Conservation (phyloP, 208 protist genomes). For the Phytomonas sp. region DNA sequence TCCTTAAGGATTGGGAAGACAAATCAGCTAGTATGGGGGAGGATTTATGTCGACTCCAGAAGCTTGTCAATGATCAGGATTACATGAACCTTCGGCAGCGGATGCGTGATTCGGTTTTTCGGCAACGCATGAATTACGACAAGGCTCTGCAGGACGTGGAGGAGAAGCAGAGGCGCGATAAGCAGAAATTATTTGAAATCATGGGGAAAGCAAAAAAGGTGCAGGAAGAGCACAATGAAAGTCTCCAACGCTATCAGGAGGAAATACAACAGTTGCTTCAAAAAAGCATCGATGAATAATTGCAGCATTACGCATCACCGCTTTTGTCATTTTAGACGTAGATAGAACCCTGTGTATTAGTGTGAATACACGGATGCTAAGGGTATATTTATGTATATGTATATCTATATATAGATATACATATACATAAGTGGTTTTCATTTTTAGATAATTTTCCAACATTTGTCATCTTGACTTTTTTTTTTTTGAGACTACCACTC, state of each 20-base stretch:
- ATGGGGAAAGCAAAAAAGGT: slow-evolving; percentile 31
- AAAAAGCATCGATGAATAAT: slow-evolving; percentile 4
- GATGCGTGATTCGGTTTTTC: slow-evolving; percentile 44
- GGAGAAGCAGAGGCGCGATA: slow-evolving; percentile 51
- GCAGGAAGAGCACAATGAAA: slow-evolving; percentile 41
- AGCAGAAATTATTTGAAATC: slow-evolving; percentile 35
- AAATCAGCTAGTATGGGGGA: slow-evolving; percentile 45
- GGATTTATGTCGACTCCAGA: slow-evolving; percentile 48
- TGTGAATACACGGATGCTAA: not conserved
- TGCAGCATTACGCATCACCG: not conserved
- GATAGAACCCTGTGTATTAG: not conserved
- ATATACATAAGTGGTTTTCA: not conserved
- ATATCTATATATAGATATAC: not conserved
- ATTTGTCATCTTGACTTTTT: not conserved
- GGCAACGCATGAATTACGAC: slow-evolving; percentile 45
- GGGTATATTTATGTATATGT: not conserved
- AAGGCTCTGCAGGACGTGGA: slow-evolving; percentile 53
- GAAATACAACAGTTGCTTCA: slow-evolving; percentile 15
- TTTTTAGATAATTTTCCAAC: slow-evolving; percentile 3
- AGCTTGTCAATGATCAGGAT: slow-evolving; percentile 54
- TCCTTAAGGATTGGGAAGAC: slow-evolving; percentile 58
- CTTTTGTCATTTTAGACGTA: not conserved
- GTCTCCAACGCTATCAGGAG: slow-evolving; percentile 39
- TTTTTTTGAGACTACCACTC: not conserved
- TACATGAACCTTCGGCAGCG: slow-evolving; percentile 56